Base-by-base conservation (phyloP, 148 eudicot species). In the Linanthus parryae region DNA sequence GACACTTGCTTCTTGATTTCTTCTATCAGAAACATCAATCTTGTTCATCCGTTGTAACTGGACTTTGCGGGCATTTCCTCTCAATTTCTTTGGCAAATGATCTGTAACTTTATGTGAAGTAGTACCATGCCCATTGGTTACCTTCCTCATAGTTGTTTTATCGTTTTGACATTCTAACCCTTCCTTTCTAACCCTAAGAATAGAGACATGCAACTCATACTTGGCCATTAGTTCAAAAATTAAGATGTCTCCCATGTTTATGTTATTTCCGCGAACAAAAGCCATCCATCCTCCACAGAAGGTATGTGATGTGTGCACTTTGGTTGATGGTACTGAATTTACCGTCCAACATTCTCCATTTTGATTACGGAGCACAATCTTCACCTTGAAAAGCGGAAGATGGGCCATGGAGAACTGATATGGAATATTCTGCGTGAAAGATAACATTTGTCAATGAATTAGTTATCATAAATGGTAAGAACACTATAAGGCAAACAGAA, bases 231-330 rank as follows among this genome's bases (percentile, higher is more conserved):
- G 92, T 68, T 90, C 97, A 68, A 90, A 90, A 17, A 90, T 72
- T 45, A 95, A 90, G 48, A 68, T 66, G 57, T 90, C 95, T 36
- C 95, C 91, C 16, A 76, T 7, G 30, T 78, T 67, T 58, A 90
- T 61, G 48, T 54, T 58, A 44, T 90, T 90, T 39, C 57, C 75
- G 28, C 82, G 85, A 15, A 70, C 95, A 76, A 90, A 90, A 42
- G 78, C 59, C 65, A 74, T 47, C 97, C 97, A 90, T 52, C 97
- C 97, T 55, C 88, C 88, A 58, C 85, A 80, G 27, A 90, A 67
- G 44, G 83, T 76, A 76, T 72, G 85, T 52, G 76, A 70, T 44
- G 69, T 78, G 53, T 69, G 72, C 33, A 69, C 79, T 58, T 63
- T 73, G 52, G 69, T 71, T 52, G 75, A 66, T 21, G 83, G 83